Evolutionary conservation across 768 basidiomycete genomes (phyloP).

Genomic region (Amanita rubescens): DNA sequence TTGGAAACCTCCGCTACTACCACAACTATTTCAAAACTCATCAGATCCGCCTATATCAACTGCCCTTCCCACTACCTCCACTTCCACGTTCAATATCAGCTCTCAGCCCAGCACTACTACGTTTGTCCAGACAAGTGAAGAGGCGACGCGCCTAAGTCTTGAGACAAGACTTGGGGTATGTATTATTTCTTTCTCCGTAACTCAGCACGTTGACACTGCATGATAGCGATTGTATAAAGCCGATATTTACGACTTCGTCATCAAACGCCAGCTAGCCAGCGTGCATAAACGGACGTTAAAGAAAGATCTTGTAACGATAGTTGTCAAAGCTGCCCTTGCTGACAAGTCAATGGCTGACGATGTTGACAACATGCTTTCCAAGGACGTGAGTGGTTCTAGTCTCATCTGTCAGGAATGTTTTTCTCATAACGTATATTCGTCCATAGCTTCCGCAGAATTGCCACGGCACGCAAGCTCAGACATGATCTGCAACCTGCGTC

Average conservation of each 20-base stretch:
- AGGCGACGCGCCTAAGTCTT: neutral
- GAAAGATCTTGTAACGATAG: neutral
- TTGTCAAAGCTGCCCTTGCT: neutral
- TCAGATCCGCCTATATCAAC: neutral
- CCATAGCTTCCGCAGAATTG: neutral
- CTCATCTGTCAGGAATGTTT: neutral
- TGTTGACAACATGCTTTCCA: neutral
- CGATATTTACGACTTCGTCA: neutral
- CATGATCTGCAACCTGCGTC: no score
- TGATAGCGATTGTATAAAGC: conserved; percentile 3
- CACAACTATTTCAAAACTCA: neutral
- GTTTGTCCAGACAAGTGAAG: neutral
- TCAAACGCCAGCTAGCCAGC: neutral
- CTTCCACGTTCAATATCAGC: neutral
- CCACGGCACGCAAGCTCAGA: neutral
- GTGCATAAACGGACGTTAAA: conserved; percentile 4
- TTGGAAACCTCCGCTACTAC: neutral
- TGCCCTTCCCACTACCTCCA: neutral
- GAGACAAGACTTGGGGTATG: neutral
- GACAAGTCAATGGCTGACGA: neutral
- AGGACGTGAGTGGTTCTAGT: neutral
- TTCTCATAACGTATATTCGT: no score
- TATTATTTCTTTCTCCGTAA: neutral
- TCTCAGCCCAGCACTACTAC: neutral
- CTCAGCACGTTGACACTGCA: neutral